A percentile compares a stretch with the other conserved stretches of the same genome.
These are phyloP conservation scores for Epichloe uncinata DNA, from an alignment of 2,329 filamentous ascomycete genomes.

Conservation along the genomic window DNA sequence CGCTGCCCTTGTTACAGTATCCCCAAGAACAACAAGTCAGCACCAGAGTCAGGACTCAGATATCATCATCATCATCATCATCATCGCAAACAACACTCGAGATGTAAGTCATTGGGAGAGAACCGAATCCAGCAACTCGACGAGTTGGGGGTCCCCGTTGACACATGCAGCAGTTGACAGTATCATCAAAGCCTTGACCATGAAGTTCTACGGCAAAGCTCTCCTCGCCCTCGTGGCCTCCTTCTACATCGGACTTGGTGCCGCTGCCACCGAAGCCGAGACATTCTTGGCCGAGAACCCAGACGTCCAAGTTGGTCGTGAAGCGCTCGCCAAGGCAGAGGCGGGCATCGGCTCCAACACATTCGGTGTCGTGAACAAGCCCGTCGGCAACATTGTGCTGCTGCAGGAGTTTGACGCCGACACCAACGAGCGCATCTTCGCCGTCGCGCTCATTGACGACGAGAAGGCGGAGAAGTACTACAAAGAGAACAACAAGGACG, in stretches of 20 bases:
- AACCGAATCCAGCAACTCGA: too few species aligned
- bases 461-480: constrained; percentile 7
- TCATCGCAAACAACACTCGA: too few species aligned
- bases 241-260: not conserved
- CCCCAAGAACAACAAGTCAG: too few species aligned
- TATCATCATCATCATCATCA: too few species aligned
- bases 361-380: constrained; percentile 9
- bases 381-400: constrained; percentile 6
- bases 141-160: too few species aligned
- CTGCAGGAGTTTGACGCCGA: constrained; percentile 8
- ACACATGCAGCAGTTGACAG: too few species aligned
- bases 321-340: constrained; percentile 5
- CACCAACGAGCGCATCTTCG: constrained; percentile 7
- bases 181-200: not conserved
- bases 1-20: too few species aligned
- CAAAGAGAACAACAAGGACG: constrained; percentile 5
- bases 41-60: too few species aligned
- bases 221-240: not conserved
- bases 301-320: constrained; percentile 8
- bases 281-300: constrained; percentile 7
- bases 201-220: constrained; percentile 1
- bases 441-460: constrained; percentile 8
- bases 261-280: not conserved
- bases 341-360: constrained; percentile 5
- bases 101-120: too few species aligned